Evolutionary conservation across 345 rosid species (phyloP).

Genomic region (Euphorbia lathyris): DNA sequence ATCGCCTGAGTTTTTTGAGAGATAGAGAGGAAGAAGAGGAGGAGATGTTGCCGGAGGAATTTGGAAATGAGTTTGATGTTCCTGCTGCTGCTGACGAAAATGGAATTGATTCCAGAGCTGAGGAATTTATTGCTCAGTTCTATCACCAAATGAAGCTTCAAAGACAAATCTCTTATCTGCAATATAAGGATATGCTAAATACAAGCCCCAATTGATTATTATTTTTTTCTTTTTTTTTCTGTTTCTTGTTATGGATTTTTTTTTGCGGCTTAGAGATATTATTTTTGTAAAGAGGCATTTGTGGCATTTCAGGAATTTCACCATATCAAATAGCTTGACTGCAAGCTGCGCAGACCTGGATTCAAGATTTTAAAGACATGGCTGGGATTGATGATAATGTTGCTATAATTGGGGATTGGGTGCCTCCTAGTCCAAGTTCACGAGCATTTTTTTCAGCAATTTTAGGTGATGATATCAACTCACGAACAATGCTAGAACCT

Average conservation of each 20-base stretch:
- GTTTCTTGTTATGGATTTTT: not conserved
- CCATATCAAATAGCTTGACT: constrained; percentile 17
- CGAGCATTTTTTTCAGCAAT: constrained; percentile 51
- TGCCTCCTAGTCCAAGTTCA: constrained; percentile 67
- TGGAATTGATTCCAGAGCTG: constrained; percentile 80
- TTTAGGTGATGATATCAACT: constrained; percentile 45
- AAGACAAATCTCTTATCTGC: constrained; percentile 63
- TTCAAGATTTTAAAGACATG: constrained; percentile 44
- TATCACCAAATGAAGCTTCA: constrained; percentile 73
- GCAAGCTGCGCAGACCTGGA: constrained; percentile 13
- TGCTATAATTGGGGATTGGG: constrained; percentile 81
- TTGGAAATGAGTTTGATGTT: constrained; percentile 7
- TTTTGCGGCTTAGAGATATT: not conserved
- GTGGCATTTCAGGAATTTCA: constrained; percentile 43
- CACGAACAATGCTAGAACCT: constrained; percentile 39
- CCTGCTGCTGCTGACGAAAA: constrained; percentile 40
- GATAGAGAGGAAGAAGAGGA: constrained; percentile 10
- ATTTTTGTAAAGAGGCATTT: not conserved
- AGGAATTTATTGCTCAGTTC: constrained; percentile 30
- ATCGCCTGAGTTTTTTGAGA: constrained; percentile 12
- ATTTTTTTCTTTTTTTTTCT: not conserved
- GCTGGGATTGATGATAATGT: constrained; percentile 67
- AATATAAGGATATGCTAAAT: constrained; percentile 37
- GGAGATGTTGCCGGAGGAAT: not conserved
- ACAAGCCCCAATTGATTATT: constrained; percentile 7